phyloP scores from a whole-genome alignment of 1,284 basidiomycete species.

The Ceratobasidium sp. region DNA sequence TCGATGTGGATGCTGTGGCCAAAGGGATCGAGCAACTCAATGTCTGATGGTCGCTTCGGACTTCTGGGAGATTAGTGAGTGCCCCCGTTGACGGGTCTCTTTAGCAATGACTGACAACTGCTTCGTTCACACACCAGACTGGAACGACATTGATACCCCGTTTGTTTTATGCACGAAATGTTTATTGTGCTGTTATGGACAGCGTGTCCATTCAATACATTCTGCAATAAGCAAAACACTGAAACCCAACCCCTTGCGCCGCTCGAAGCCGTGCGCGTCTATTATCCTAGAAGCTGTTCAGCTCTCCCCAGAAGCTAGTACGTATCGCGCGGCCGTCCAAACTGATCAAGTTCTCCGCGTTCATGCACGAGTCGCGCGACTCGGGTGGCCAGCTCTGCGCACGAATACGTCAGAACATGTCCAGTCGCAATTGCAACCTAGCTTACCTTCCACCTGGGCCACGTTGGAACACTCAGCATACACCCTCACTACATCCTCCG shows the following conservation, averaged over 20 bases:
- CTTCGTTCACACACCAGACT: neutral
- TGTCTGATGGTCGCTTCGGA: neutral
- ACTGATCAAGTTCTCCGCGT: conserved; percentile 71
- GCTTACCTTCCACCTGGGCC: conserved; percentile 81
- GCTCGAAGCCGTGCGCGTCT: conserved; percentile 7
- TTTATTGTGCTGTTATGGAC: conserved; percentile 20
- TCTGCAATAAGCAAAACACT: conserved; percentile 13
- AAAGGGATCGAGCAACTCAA: conserved; percentile 41
- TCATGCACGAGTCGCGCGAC: conserved; percentile 84
- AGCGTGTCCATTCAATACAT: conserved; percentile 23
- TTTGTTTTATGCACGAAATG: conserved; percentile 13
- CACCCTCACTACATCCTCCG: conserved; percentile 97
- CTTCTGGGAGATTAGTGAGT: neutral
- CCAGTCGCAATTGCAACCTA: neutral
- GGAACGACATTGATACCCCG: conserved; percentile 17
- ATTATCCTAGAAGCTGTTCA: conserved; percentile 11
- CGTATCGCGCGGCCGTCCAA: conserved; percentile 50
- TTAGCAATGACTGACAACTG: conserved; percentile 1
- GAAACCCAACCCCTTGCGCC: conserved; percentile 1
- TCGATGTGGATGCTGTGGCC: conserved; percentile 38
- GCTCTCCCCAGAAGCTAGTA: conserved; percentile 7
- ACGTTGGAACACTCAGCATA: conserved; percentile 89
- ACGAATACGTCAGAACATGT: conserved; percentile 21
- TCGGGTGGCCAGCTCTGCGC: conserved; percentile 76
- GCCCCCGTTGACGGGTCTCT: too few relatives aligned